Percentiles rank a stretch among this genome's conserved stretches.
phyloP scores from a whole-genome alignment of 2,329 filamentous ascomycete genomes.

The Penicillium fuscoglaucum region DNA sequence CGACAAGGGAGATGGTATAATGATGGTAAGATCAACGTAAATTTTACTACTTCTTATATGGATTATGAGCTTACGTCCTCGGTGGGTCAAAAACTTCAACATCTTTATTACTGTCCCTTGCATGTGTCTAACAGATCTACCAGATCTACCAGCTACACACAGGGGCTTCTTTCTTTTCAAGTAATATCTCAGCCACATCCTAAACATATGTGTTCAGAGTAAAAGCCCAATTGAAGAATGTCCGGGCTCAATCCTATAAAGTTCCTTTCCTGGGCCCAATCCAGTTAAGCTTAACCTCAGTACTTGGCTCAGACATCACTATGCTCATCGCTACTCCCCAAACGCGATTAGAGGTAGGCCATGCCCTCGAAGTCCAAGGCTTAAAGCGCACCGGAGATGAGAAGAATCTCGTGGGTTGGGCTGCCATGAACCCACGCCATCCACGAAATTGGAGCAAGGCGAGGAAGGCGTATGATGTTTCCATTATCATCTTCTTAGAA shows the following conservation, averaged over 20 bases:
- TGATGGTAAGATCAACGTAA: neutral
- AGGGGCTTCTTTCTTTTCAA: neutral
- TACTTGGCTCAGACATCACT: neutral
- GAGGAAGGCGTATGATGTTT: neutral
- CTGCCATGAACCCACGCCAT: neutral
- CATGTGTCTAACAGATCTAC: neutral
- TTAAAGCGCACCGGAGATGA: neutral
- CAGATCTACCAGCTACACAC: neutral
- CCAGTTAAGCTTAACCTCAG: neutral
- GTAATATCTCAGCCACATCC: neutral
- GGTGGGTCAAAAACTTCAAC: neutral
- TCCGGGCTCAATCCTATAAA: neutral
- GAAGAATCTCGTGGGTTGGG: neutral
- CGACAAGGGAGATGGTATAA: neutral
- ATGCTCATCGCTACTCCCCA: neutral
- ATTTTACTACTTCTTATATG: neutral
- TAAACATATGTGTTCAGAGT: neutral
- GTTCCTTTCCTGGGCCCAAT: neutral
- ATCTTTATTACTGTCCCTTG: neutral
- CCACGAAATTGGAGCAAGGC: neutral
- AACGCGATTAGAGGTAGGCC: neutral
- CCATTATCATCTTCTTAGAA: neutral
- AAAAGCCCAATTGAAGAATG: neutral
- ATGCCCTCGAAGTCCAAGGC: neutral
- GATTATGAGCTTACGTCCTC: neutral